Base-by-base conservation (phyloP, 129 eudicot species). In the Flaveria sonorensis region DNA sequence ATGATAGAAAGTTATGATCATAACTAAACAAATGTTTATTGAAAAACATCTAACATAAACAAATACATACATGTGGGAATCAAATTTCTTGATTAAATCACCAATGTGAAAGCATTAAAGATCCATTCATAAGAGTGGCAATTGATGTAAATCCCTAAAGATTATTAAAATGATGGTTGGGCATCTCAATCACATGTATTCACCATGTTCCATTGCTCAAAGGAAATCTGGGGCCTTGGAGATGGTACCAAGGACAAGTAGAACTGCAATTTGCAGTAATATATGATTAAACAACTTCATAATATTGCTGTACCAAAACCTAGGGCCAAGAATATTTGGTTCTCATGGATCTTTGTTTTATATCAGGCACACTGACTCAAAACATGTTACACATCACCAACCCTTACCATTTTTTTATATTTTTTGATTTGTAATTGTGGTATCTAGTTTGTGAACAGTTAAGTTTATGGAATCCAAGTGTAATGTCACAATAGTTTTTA, bases 251-350 rank as follows among this genome's bases (percentile, higher is more conserved):
- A 59, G 60, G 79, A 80, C 79, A 81, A 65, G 80, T 67, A 74
- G 71, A 81, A 80, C 79, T 80, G 83, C 70, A 79, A 81, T 67
- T 56, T 74, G 63, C 80, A 74, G 53, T 73, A 65, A 73, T 80
- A 36, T 80, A 65, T 79, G 73, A 57, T 72, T 80, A 61, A 72
- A 50, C 60, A 79, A 19, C 73, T 16, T 60, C 74, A 40, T 57
- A 53, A 80, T 80, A 80, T 68, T 73, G 79, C 19, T 80, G 79
- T 80, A 80, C 75, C 79, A 80, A 66, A 73, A 80, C 79, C 78
- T 66, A 67, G 78, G 67, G 45, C 52, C 74, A 80, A 55, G 79
- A 80, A 80, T 80, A 80, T 80, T 80, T 73, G 79, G 79, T 65
- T 80, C 57, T 48, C 40, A 72, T 80, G 79, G 60, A 80, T 72